Conservation (phyloP, 2,329 filamentous ascomycete species). For the Fusarium odoratissimum region DNA sequence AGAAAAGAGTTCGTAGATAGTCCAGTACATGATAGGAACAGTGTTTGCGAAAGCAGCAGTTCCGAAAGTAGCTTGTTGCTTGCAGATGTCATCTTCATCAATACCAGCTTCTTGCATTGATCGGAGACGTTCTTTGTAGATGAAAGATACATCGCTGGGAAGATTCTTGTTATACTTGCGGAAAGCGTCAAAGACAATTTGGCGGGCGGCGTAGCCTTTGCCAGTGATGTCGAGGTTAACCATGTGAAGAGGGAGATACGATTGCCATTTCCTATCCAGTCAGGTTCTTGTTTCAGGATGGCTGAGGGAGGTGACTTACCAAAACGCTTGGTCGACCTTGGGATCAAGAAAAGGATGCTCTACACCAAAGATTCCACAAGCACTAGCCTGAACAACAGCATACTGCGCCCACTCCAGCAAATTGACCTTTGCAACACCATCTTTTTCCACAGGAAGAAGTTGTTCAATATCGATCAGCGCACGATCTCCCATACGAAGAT, state of each 20-base stretch:
- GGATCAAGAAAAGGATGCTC: conserved; percentile 35
- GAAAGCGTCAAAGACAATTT: conserved; percentile 33
- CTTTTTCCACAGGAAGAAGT: background rate
- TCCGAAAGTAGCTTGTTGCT: conserved; percentile 33
- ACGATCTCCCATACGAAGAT: conserved; percentile 29
- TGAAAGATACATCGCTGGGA: conserved; percentile 20
- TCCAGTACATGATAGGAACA: conserved; percentile 28
- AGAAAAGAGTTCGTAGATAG: conserved; percentile 34
- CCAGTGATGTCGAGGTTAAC: conserved; percentile 14
- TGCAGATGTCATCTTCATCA: conserved; percentile 24
- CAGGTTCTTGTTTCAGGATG: no score
- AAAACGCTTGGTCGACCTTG: conserved; percentile 25
- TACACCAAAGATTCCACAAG: conserved; percentile 33
- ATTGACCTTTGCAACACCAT: background rate
- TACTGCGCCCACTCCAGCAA: conserved; percentile 20
- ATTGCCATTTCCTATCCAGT: conserved; percentile 30
- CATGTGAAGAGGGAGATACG: conserved; percentile 25
- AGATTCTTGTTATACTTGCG: conserved; percentile 25
- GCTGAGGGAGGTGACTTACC: no score
- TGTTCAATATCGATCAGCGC: conserved; percentile 8
- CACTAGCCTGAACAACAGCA: conserved; percentile 34
- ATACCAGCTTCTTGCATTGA: conserved; percentile 24
- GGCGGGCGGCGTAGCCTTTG: conserved; percentile 29
- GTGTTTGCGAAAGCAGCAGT: conserved; percentile 33
- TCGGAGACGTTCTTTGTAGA: conserved; percentile 17